Evolutionary conservation across 768 basidiomycete genomes (phyloP).

Genomic region (Tephrocybe rancida): DNA sequence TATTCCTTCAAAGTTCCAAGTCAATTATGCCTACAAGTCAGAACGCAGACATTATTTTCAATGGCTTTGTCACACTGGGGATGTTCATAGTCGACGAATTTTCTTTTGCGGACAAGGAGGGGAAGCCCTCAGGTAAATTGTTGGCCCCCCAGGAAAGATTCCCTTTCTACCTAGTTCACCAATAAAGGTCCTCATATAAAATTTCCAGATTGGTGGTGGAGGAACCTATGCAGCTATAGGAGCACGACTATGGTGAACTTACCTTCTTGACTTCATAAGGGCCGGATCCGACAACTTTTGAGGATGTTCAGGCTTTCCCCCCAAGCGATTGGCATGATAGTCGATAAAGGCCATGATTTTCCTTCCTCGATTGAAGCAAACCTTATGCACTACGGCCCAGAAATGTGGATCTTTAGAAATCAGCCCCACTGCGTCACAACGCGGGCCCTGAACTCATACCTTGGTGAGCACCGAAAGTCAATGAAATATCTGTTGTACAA

Average conservation of each 20-base stretch:
- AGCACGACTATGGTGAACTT: conserved; percentile 72
- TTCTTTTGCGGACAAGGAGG: conserved; percentile 58
- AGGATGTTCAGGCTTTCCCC: conserved; percentile 59
- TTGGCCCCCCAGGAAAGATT: conserved; percentile 52
- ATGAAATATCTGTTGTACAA: conserved; percentile 5
- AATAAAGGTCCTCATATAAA: conserved; percentile 1
- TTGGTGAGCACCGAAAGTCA: conserved; percentile 73
- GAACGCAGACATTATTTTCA: conserved; percentile 7
- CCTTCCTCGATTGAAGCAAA: conserved; percentile 54
- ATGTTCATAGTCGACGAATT: conserved; percentile 93
- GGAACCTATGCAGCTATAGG: conserved; percentile 84
- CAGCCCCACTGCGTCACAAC: conserved; percentile 61
- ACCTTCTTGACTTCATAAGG: neutral
- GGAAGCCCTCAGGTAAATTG: conserved; percentile 47
- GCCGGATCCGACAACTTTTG: neutral
- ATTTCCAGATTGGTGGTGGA: conserved; percentile 79
- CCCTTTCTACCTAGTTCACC: neutral
- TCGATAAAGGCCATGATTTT: conserved; percentile 83
- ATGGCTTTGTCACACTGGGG: conserved; percentile 68
- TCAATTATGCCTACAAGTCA: conserved; percentile 19
- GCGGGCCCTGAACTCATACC: conserved; percentile 73
- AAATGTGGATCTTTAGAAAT: conserved; percentile 80
- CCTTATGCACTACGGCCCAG: conserved; percentile 63
- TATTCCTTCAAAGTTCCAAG: neutral
- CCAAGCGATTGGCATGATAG: conserved; percentile 72